Evolutionary conservation across 2,329 filamentous ascomycete genomes (phyloP), one percentile per base, ranked within the genome.

Genomic region (Microdochium paspali): DNA sequence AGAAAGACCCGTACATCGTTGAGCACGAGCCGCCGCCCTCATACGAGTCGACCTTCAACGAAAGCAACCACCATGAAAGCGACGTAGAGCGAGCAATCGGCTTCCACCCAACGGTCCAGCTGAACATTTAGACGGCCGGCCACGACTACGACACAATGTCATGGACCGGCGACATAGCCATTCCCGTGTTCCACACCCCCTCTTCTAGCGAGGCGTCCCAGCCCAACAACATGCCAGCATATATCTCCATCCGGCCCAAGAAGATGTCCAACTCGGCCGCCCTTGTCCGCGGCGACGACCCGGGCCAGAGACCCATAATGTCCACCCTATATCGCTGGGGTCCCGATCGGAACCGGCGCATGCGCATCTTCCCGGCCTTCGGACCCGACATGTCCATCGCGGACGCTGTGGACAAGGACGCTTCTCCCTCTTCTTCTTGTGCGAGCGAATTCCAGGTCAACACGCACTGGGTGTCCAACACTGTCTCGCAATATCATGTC

Each of bases 121-220:
- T 49, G 47, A 31, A 31, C 20, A 35, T 58, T 25, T 52, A 51
- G 30, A 58, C 56, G 3, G 53, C 54, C 2, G 55, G 55, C 18
- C 52, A 52, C 9, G 50, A 58, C 44, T 30, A 30, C 15, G 32
- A 26, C 44, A 31, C 21, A 1, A 20, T 45, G 24, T 30, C 24
- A n/a, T 45, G 44, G 44, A 31, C 26, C 10, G 44, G 44, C 44
- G 44, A 45, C 44, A 15, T 30, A 26, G 44, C 44, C 10, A 31
- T 45, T n/a, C 44, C 44, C 44, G 44, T 45, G 24, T 45, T 45
- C 30, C 44, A n/a, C n/a, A n/a, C n/a, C n/a, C n/a, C n/a, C n/a
- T n/a, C n/a, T n/a, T n/a, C n/a, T n/a, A n/a, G n/a, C n/a, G n/a
- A n/a, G n/a, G n/a, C n/a, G n/a, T n/a, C n/a, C n/a, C n/a, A n/a